Evolutionary conservation across 257 asterid species (phyloP), one percentile per base, ranked within the genome.

Genomic region (Capsicum baccatum): DNA sequence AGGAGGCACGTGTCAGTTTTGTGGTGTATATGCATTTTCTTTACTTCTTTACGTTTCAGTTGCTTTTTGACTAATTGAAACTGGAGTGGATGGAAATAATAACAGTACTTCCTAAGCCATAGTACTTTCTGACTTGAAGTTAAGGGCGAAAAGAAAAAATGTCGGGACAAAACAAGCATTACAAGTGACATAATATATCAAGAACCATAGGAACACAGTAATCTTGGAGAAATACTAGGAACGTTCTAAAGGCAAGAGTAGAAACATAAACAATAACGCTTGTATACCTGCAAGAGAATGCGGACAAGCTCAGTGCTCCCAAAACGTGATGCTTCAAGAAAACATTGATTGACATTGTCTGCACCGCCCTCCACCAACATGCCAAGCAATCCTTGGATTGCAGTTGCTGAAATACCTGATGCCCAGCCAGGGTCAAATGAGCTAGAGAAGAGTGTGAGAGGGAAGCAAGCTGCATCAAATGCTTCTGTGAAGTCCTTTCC

Each of bases 261-360:
- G 83, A 59, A 58, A 55, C 70, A n/a, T n/a, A 59, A 15, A 16
- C 19, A 54, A 50, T 78, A 78, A 78, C 12, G 13, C 9, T 39
- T 78, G 64, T 33, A 33, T 84, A 97, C 99, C 99, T 97, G 98
- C 87, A 97, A 91, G 67, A 97, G 83, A 89, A 97, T 97, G 84
- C 98, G 99, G 85, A 97, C 99, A 79, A 97, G 99, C 87, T 97
- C 99, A 16, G 99, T 97, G 91, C 99, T 97, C 80, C 99, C 98
- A 88, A 97, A 97, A 37, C 98, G 97, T 7, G 99, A 94, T 66
- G 99, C 99, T 91, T 97, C 99, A 83, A 97, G 95, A 89, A 97
- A 97, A 84, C 99, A 95, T 82, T 97, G 98, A 86, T 95, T 97
- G 60, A 97, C 98, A 88, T 97, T 97, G 88, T 97, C 99, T 14